Evolutionary conservation across 768 basidiomycete species (phyloP).

Genomic region (Russula dissimulans): DNA sequence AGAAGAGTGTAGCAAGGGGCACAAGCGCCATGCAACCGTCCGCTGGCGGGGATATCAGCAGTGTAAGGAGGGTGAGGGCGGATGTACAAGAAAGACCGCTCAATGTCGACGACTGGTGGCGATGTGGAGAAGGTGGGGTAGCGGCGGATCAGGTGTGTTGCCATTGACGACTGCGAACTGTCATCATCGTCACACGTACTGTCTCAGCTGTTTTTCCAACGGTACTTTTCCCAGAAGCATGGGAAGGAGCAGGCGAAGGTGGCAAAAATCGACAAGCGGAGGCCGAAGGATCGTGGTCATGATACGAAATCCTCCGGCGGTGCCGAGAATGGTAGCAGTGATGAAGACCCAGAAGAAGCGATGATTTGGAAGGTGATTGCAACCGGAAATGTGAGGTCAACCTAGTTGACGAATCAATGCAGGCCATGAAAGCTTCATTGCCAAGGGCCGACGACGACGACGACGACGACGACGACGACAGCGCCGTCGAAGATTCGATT

Average conservation of each 20-base stretch:
- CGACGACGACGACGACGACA: constrained; percentile 14
- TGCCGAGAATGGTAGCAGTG: constrained; percentile 33
- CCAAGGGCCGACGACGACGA: constrained; percentile 37
- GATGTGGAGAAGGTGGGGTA: constrained; percentile 55
- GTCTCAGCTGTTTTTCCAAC: constrained; percentile 78
- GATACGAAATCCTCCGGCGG: constrained; percentile 28
- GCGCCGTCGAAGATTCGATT: constrained; percentile 9
- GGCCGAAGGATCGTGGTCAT: constrained; percentile 30
- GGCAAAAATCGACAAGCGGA: constrained; percentile 39
- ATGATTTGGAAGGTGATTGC: constrained; percentile 81
- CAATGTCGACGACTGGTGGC: constrained; percentile 72
- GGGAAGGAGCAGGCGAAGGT: constrained; percentile 42
- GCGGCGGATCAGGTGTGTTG: constrained; percentile 74
- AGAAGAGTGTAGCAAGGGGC: constrained; percentile 63
- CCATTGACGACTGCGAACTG: neutral
- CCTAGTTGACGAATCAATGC: constrained; percentile 4
- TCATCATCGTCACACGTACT: neutral
- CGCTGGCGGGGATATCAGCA: constrained; percentile 50
- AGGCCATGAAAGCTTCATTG: constrained; percentile 90
- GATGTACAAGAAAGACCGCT: constrained; percentile 44
- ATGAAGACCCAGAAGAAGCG: constrained; percentile 47
- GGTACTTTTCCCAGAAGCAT: constrained; percentile 71
- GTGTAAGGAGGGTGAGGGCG: constrained; percentile 64
- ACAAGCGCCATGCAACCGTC: constrained; percentile 94
- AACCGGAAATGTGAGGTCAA: neutral